Percentiles rank a stretch among this genome's conserved stretches.
These are phyloP conservation scores for Colletotrichum sansevieriae DNA, from an alignment of 2,329 filamentous ascomycete species.

Conservation along the genomic window DNA sequence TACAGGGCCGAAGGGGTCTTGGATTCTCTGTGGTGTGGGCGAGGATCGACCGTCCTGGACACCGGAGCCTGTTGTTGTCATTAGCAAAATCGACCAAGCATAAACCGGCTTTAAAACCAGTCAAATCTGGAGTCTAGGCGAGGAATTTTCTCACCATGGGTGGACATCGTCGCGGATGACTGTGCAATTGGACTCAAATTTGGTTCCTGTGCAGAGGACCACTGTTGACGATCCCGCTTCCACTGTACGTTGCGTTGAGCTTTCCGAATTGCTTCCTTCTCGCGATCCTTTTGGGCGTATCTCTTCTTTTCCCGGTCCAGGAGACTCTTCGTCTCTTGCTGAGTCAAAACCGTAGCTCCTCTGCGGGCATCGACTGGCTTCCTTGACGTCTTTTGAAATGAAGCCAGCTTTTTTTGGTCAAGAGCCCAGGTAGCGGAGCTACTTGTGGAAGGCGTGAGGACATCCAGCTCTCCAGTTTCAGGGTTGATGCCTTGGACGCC, in stretches of 20 bases:
- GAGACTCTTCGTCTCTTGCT: slow-evolving; percentile 55
- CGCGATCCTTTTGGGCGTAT: slow-evolving; percentile 58
- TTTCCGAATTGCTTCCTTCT: slow-evolving; percentile 54
- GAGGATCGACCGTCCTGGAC: background rate
- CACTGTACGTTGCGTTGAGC: slow-evolving; percentile 55
- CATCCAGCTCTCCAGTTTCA: slow-evolving; percentile 65
- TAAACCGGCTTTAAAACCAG: too few species aligned
- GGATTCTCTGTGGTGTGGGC: background rate
- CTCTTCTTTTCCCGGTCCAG: slow-evolving; percentile 52
- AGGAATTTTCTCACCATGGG: slow-evolving; percentile 28
- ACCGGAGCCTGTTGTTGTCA: slow-evolving; percentile 7
- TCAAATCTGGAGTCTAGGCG: too few species aligned
- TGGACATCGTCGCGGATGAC: slow-evolving; percentile 46
- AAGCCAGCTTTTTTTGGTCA: slow-evolving; percentile 46
- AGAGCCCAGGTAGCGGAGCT: slow-evolving; percentile 52
- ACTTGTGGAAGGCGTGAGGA: slow-evolving; percentile 63
- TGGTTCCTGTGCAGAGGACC: slow-evolving; percentile 66
- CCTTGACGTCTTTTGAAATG: slow-evolving; percentile 50
- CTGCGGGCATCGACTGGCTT: slow-evolving; percentile 52
- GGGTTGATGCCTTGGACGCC: slow-evolving; percentile 72
- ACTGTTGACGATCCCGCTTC: slow-evolving; percentile 60
- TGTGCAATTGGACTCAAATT: slow-evolving; percentile 63
- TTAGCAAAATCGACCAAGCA: background rate
- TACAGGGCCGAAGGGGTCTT: slow-evolving; percentile 40
- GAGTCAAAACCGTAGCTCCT: slow-evolving; percentile 60